Evolutionary conservation across 1,284 basidiomycete species (phyloP).

Genomic region (Irpex lacteus): DNA sequence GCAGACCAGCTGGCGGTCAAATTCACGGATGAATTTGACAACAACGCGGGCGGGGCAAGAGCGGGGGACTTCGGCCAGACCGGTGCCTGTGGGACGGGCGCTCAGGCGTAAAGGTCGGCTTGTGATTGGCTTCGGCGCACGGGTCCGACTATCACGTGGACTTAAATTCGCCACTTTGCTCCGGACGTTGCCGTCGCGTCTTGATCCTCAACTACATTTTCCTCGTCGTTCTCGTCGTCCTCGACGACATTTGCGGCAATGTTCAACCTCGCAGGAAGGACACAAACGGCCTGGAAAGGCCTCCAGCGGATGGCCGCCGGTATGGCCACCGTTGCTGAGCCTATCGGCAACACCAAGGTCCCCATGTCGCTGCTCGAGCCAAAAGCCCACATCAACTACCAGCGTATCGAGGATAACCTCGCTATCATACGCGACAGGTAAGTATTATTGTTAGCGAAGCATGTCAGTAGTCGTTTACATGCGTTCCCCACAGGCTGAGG

Average conservation of each 20-base stretch:
- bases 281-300: conserved; percentile 55
- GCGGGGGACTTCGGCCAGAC: conserved; percentile 1
- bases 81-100: conserved; percentile 5
- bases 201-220: conserved; percentile 17
- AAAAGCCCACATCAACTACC: conserved; percentile 93
- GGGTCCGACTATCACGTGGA: conserved; percentile 15
- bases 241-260: conserved; percentile 46
- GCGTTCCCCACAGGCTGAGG: conserved; percentile 59
- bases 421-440: conserved; percentile 79
- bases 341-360: conserved; percentile 90
- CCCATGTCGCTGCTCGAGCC: conserved; percentile 89
- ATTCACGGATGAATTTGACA: not conserved
- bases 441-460: conserved; percentile 27
- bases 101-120: conserved; percentile 10
- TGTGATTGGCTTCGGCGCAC: conserved; percentile 17
- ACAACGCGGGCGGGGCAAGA: not conserved
- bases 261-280: conserved; percentile 63
- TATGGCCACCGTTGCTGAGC: conserved; percentile 73
- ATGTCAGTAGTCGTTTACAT: not conserved
- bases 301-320: conserved; percentile 62
- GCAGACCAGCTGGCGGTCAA: not conserved
- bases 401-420: conserved; percentile 95
- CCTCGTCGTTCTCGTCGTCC: conserved; percentile 29
- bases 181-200: conserved; percentile 14
- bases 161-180: conserved; percentile 10